Base-by-base conservation (phyloP, 768 basidiomycete genomes). In the Tylopilus sp. region DNA sequence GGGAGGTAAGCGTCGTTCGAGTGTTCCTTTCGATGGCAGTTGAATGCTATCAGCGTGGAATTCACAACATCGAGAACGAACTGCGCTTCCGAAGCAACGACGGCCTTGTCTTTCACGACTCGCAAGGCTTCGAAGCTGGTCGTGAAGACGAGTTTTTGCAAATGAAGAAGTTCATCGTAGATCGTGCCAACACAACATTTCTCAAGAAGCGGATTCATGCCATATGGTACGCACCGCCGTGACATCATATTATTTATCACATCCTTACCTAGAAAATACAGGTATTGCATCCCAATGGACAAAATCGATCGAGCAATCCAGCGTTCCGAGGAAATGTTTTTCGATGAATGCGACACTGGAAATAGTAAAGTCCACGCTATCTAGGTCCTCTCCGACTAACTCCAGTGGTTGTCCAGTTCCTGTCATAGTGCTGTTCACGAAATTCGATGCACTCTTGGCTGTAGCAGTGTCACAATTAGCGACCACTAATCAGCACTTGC, bases 261-360 rank as follows among this genome's bases (percentile, higher is more conserved):
- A 5, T 41, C 6, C n/a, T n/a, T n/a, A n/a, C n/a, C n/a, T n/a
- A n/a, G n/a, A n/a, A n/a, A n/a, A n/a, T 20, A 3, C 33, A 52
- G 51, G 51, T 52, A 48, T 17, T 49, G 47, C 47, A 53, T 53
- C 17, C 42, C 52, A 3, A 53, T 53, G 52, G 52, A 53, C 6
- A 22, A 44, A 6, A 9, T 49, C 3, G 43, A 49, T 28, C 48
- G 52, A 12, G 30, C 52, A 5, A 33, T 53, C 17, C 48, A 40
- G 22, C 15, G 41, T 1, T 23, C 42, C 0, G 52, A 53, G 18
- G 52, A 53, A 26, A 44, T 8, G 25, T 53, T 53, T 7, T 53
- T 53, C 18, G n/a, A 17, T 3, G 52, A 48, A 8, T 44, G 40
- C 17, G 33, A 53, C 17, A 17, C 52, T 8, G 41, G 21, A 4